Evolutionary conservation across 2,329 filamentous ascomycete genomes (phyloP), one percentile per base, ranked within the genome.

Genomic region (Penicillium crustosum): DNA sequence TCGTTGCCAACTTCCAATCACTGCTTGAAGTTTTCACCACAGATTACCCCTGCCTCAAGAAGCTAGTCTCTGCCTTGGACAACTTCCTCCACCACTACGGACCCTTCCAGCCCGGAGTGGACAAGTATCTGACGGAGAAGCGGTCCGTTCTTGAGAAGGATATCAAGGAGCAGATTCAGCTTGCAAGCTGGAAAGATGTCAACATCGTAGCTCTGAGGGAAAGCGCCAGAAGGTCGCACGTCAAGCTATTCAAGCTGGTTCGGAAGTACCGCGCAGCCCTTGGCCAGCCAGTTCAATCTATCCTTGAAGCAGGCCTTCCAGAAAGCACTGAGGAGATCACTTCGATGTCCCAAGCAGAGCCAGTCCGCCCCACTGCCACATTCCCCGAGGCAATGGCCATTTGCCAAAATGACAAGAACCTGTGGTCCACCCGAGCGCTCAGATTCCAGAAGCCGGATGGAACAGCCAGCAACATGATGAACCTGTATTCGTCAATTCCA

Each of bases 181-280:
- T 99, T 66, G 92, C 93, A 8, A 97, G 92, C 74, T 99, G 95
- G 95, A 97, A 96, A 73, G 94, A 99, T 66, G 96, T 91, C 23
- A 99, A 97, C 68, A 95, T 99, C 61, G 88, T 89, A 48, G 90
- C 91, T 1, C 79, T 99, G 17, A 86, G 88, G 64, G 92, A 97
- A 70, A 97, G 93, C 73, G 92, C 94, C 1, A 88, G 89, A 67
- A 89, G 88, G 59, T 97, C 93, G 21, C 94, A 99, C 70, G 86
- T 89, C 68, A 97, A 96, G 74, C 83, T 99, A 2, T 96, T 96
- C 78, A 90, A 90, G 66, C 81, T 96, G 36, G 89, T 99, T 44
- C 85, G 91, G 55, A 97, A 97, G 76, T 99, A 96, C 76, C 86
- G 94, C 42, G 82, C 82, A 19, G 76, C 95, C 12, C 82, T 99